Evolutionary conservation across 2,329 filamentous ascomycete genomes (phyloP).

Genomic region (Fusarium marasasianum): DNA sequence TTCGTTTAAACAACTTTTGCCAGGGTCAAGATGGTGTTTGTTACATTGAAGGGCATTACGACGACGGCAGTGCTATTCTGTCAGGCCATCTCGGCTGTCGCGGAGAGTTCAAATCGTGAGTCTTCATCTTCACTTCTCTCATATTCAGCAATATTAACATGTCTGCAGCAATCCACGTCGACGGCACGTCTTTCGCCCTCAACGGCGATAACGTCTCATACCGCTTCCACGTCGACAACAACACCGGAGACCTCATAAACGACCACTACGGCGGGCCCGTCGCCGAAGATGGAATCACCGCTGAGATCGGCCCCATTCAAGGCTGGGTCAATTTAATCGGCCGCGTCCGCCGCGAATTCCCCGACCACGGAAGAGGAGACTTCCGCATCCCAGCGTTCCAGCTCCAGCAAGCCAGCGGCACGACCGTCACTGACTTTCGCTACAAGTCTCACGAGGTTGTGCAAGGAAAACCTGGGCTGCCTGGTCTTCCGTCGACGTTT

Average conservation of each 20-base stretch:
- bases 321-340: constrained; percentile 62
- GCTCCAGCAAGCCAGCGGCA: constrained; percentile 66
- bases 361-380: constrained; percentile 72
- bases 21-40: background rate
- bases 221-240: constrained; percentile 69
- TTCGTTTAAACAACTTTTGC: background rate
- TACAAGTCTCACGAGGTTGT: constrained; percentile 66
- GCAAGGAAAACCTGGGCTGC: constrained; percentile 64
- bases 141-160: background rate
- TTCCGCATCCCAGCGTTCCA: constrained; percentile 69
- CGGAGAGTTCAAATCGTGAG: background rate
- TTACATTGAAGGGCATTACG: background rate
- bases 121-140: background rate
- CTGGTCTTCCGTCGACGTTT: constrained; percentile 68
- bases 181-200: constrained; percentile 66
- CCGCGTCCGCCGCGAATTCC: constrained; percentile 70
- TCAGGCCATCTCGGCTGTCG: background rate
- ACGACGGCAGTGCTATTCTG: background rate
- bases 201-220: constrained; percentile 68
- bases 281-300: constrained; percentile 58
- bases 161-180: constrained; percentile 57
- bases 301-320: constrained; percentile 43
- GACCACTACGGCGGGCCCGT: constrained; percentile 70
- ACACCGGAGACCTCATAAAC: constrained; percentile 64
- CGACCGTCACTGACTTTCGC: constrained; percentile 66